These are phyloP conservation scores for Massarina eburnea DNA, from an alignment of 2,329 filamentous ascomycete species.

Conservation along the genomic window DNA sequence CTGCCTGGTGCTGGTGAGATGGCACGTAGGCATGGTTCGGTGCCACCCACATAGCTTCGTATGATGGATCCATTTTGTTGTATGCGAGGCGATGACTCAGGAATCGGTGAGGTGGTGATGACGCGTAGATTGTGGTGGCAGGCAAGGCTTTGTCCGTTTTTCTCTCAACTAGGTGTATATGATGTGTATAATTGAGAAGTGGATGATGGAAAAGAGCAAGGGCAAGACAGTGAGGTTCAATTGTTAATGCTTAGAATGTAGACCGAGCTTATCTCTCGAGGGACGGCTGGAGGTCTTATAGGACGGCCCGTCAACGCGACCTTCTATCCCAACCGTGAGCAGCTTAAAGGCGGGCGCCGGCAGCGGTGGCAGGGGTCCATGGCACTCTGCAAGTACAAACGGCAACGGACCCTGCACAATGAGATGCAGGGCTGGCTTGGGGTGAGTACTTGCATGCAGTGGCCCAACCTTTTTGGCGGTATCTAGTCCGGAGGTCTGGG, in stretches of 20 bases:
- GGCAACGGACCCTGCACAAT: constrained; percentile 19
- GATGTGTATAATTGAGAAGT: constrained; percentile 1
- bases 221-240: constrained; percentile 8
- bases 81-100: constrained; percentile 9
- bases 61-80: constrained; percentile 38
- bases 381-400: constrained; percentile 22
- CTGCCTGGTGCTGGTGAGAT: constrained; percentile 33
- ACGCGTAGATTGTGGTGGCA: constrained; percentile 2
- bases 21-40: constrained; percentile 35
- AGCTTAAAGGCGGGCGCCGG: constrained; percentile 12
- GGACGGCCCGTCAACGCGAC: constrained; percentile 17
- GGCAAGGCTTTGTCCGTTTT: constrained; percentile 1
- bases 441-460: constrained; percentile 22
- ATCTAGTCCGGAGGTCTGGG: constrained; percentile 23
- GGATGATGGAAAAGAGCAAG: constrained; percentile 7
- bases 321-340: constrained; percentile 20
- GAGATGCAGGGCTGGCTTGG: constrained; percentile 20
- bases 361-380: constrained; percentile 25
- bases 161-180: constrained; percentile 4
- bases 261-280: constrained; percentile 31
- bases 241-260: constrained; percentile 26
- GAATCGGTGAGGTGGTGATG: constrained; percentile 8
- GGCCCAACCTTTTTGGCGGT: constrained; percentile 21
- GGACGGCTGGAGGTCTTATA: constrained; percentile 41
- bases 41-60: constrained; percentile 41